phyloP scores from a whole-genome alignment of 768 basidiomycete species.

The Gyrodon lividus region DNA sequence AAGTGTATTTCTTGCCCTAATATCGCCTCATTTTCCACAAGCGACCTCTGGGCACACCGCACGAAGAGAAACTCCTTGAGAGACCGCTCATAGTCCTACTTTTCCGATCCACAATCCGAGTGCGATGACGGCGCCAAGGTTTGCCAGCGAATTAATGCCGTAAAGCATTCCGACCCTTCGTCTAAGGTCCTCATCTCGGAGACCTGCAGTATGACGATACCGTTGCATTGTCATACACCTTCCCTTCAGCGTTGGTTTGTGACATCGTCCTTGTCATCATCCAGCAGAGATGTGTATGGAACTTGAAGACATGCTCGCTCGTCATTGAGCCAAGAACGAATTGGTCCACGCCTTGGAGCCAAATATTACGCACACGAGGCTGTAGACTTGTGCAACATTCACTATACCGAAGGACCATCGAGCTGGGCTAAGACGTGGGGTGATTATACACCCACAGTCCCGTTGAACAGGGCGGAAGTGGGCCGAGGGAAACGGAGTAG shows the following conservation, averaged over 20 bases:
- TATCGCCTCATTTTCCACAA: constrained; percentile 9
- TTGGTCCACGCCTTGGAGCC: constrained; percentile 57
- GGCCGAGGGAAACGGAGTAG: constrained; percentile 64
- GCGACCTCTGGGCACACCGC: too few species aligned
- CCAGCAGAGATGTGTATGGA: not conserved
- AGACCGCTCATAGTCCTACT: too few species aligned
- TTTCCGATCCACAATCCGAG: constrained; percentile 69
- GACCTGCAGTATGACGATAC: too few species aligned
- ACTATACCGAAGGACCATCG: constrained; percentile 43
- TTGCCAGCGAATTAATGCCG: constrained; percentile 66
- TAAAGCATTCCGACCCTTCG: constrained; percentile 59
- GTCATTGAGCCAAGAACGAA: constrained; percentile 72
- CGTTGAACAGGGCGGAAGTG: constrained; percentile 47
- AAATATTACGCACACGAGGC: constrained; percentile 45
- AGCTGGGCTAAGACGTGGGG: constrained; percentile 51
- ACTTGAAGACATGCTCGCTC: constrained; percentile 49
- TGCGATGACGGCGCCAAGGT: constrained; percentile 58
- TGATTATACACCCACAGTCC: constrained; percentile 58
- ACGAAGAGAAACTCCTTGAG: too few species aligned
- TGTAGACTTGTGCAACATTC: constrained; percentile 67
- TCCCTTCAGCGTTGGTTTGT: constrained; percentile 71
- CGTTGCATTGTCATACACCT: constrained; percentile 61
- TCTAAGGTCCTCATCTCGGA: too few species aligned
- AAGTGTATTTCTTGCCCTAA: constrained; percentile 34
- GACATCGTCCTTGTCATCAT: constrained; percentile 61